Base-by-base conservation (phyloP, 2,329 filamentous ascomycete species). In the Aspergillus jensenii region DNA sequence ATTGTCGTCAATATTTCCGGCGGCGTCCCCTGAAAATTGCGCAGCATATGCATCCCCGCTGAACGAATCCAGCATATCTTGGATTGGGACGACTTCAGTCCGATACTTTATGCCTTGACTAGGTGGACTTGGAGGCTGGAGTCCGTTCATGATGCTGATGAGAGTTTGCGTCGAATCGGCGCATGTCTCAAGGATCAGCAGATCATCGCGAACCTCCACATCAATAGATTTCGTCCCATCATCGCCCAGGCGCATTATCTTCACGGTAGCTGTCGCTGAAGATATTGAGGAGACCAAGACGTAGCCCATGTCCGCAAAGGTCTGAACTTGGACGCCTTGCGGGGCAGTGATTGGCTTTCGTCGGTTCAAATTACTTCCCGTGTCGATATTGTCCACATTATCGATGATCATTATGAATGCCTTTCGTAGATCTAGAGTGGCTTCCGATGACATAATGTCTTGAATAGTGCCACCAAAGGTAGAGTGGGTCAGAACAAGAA, bases 91-190 rank as follows among this genome's bases (percentile, higher is more conserved):
- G 3, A 96, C 84, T 60, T 93, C 86, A 0, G 93, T 97, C 37
- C 90, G 85, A 72, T 96, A 99, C 70, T 95, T 95, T 63, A 88
- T 85, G 65, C 90, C 88, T 60, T 89, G 91, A 68, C 85, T 93
- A 1, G 93, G 91, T 0, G 92, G 89, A 7, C 86, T 87, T 1
- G 95, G 93, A 4, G 93, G 95, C 39, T 88, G 87, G 4, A 99
- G 81, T 0, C 89, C 92, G 67, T 90, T 91, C 15, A 93, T 77
- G 43, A 96, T 83, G 2, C 84, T 82, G 52, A 96, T 88, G 14
- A 99, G 81, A 0, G 95, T 99, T 72, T 97, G 92, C 0, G 92
- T 98, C 2, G 95, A 99, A 74, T 99, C 95, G 31, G 95, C 95
- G 68, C 96, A 99, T 1, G 93, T 96, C 74, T 99, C 95, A 6